These are phyloP conservation scores for Phytophthora quininea DNA, from an alignment of 352 stramenopile species.

Conservation along the genomic window DNA sequence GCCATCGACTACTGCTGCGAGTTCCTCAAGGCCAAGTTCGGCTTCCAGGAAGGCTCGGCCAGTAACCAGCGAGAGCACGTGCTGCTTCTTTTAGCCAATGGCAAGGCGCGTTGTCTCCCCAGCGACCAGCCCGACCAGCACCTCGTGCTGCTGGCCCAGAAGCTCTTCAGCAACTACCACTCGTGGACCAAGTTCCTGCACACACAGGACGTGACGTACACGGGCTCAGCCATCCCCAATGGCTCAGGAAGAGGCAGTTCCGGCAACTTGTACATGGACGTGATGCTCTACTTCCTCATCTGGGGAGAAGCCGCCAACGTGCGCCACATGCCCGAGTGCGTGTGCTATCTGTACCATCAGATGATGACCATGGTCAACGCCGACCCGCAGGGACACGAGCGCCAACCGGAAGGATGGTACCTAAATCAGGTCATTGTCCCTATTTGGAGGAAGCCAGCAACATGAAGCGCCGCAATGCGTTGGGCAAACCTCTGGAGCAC, in stretches of 20 bases:
- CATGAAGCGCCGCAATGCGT: conserved; percentile 71
- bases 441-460: conserved; percentile 75
- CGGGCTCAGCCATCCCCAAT: conserved; percentile 23
- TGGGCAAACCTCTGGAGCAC: conserved; percentile 69
- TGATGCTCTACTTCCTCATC: conserved; percentile 97
- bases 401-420: conserved; percentile 63
- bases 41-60: conserved; percentile 84
- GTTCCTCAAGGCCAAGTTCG: conserved; percentile 80
- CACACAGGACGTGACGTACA: conserved; percentile 77
- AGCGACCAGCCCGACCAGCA: conserved; percentile 61
- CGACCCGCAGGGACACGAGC: conserved; percentile 48
- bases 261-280: conserved; percentile 81
- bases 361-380: conserved; percentile 61
- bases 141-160: conserved; percentile 67
- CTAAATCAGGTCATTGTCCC: conserved; percentile 60
- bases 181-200: conserved; percentile 80
- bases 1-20: conserved; percentile 87
- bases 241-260: conserved; percentile 6
- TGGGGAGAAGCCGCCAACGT: conserved; percentile 98
- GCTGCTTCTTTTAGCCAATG: conserved; percentile 80
- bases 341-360: conserved; percentile 97
- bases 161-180: conserved; percentile 77
- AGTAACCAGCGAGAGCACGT: conserved; percentile 88
- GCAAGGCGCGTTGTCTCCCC: conserved; percentile 56
- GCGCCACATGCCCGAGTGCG: conserved; percentile 96